phyloP scores from a whole-genome alignment of 129 eudicot species.

The Erigeron canadensis region DNA sequence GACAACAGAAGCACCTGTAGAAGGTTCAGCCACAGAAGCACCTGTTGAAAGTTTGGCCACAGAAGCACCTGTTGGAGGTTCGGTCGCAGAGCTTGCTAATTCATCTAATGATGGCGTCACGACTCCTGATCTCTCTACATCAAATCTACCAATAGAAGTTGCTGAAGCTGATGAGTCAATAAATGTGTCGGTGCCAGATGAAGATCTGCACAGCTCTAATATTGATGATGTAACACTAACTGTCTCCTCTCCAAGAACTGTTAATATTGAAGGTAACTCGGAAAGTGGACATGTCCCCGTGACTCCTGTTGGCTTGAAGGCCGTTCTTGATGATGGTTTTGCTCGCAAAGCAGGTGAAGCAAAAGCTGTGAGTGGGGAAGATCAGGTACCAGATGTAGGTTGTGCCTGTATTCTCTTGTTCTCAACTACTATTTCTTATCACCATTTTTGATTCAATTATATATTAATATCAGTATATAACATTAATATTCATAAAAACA shows the following conservation, averaged over 20 bases:
- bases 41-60: background rate
- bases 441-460: slow-evolving; percentile 10
- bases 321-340: slow-evolving; percentile 23
- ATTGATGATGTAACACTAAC: slow-evolving; percentile 21
- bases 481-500: background rate
- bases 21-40: background rate
- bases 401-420: slow-evolving; percentile 76
- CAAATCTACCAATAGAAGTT: slow-evolving; percentile 35
- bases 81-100: slow-evolving; percentile 25
- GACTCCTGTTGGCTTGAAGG: slow-evolving; percentile 35
- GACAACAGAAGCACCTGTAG: slow-evolving; percentile 3
- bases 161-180: slow-evolving; percentile 32
- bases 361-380: slow-evolving; percentile 46
- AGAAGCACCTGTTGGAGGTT: slow-evolving; percentile 9
- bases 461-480: background rate
- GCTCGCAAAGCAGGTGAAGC: slow-evolving; percentile 38
- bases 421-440: slow-evolving; percentile 23
- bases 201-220: slow-evolving; percentile 21
- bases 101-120: slow-evolving; percentile 21
- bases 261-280: slow-evolving; percentile 27
- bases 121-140: slow-evolving; percentile 15
- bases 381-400: slow-evolving; percentile 99
- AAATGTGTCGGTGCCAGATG: slow-evolving; percentile 23
- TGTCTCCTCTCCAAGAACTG: slow-evolving; percentile 28
- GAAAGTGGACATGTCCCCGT: slow-evolving; percentile 27